Percentiles rank a stretch among this genome's conserved stretches.
These are phyloP conservation scores for Orbilia ellipsospora DNA, from an alignment of 2,329 filamentous ascomycete species.

Conservation along the genomic window DNA sequence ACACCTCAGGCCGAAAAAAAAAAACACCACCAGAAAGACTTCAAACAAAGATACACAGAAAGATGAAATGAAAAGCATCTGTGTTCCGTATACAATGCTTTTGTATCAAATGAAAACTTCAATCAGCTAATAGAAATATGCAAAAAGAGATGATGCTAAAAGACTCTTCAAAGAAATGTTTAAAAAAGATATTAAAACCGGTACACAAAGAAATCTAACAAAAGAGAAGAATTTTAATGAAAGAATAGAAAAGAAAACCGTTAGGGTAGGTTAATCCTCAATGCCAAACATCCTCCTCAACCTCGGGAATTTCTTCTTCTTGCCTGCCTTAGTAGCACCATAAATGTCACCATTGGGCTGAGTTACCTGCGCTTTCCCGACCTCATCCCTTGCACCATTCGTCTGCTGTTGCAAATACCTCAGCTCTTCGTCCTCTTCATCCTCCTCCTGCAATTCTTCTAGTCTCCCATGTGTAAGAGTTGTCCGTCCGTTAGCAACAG, in stretches of 20 bases:
- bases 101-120: slow-evolving; percentile 12
- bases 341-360: slow-evolving; percentile 40
- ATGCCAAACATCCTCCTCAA: slow-evolving; percentile 54
- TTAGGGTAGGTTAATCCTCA: slow-evolving; percentile 28
- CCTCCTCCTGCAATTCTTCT: slow-evolving; percentile 39
- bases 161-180: not conserved
- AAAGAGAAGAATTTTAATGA: slow-evolving; percentile 27
- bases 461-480: slow-evolving; percentile 22
- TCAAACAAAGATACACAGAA: not conserved
- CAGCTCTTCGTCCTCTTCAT: slow-evolving; percentile 25
- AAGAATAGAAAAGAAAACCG: slow-evolving; percentile 5
- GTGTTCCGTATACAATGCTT: slow-evolving; percentile 46
- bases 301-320: slow-evolving; percentile 53
- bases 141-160: not conserved
- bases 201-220: slow-evolving; percentile 6
- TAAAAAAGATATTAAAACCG: slow-evolving; percentile 5
- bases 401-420: not conserved
- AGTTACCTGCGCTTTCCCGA: slow-evolving; percentile 33
- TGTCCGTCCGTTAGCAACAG: slow-evolving; percentile 11
- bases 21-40: not conserved
- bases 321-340: slow-evolving; percentile 23
- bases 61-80: slow-evolving; percentile 18
- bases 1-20: no score
- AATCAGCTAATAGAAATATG: not conserved
- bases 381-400: not conserved